Percentiles rank a stretch among this genome's conserved stretches.
Evolutionary conservation across 257 asterid species (phyloP).

Genomic region (Verbascum thapsus): DNA sequence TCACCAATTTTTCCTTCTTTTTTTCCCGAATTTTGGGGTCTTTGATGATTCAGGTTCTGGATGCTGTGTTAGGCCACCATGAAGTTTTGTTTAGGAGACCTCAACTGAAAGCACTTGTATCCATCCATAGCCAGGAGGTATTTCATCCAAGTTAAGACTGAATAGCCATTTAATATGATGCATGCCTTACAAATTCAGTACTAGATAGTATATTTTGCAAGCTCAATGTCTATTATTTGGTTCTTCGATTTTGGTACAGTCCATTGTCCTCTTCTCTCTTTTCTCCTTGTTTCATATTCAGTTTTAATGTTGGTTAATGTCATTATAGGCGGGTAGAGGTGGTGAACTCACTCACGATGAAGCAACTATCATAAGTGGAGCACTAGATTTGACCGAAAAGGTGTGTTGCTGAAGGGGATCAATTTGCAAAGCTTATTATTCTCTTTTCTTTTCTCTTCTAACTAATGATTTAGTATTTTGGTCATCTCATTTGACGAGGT

Average conservation of each 20-base stretch:
- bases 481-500: too few relatives aligned
- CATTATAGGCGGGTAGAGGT: constrained; percentile 90
- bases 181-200: constrained; percentile 7
- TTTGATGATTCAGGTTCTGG: constrained; percentile 57
- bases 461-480: too few relatives aligned
- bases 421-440: too few relatives aligned
- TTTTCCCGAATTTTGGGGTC: constrained; percentile 9
- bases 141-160: constrained; percentile 24
- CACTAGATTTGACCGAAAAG: constrained; percentile 96
- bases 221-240: background rate
- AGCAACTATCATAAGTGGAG: constrained; percentile 93
- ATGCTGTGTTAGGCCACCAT: constrained; percentile 80
- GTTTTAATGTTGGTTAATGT: too few relatives aligned
- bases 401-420: constrained; percentile 39
- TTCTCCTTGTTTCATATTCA: too few relatives aligned
- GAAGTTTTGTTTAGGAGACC: constrained; percentile 89
- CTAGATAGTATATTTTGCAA: background rate
- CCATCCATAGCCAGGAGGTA: constrained; percentile 95
- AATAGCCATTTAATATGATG: background rate
- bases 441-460: too few relatives aligned
- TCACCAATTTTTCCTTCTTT: too few relatives aligned
- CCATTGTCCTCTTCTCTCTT: too few relatives aligned
- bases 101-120: constrained; percentile 93
- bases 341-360: constrained; percentile 96
- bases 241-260: too few relatives aligned